Evolutionary conservation across 805 yeast species (phyloP).

Genomic region (Pichia sporocuriosa): DNA sequence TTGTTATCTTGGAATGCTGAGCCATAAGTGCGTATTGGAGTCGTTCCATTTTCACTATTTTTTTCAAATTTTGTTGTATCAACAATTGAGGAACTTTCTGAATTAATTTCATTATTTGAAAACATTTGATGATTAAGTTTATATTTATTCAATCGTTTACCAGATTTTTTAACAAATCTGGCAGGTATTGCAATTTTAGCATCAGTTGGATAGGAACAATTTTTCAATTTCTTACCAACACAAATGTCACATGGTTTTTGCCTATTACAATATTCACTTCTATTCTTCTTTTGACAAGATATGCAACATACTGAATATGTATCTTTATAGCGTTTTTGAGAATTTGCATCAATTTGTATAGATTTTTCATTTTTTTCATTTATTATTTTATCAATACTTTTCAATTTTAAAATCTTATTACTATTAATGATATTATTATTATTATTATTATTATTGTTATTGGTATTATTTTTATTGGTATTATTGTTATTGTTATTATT

Average conservation of each 20-base stretch:
- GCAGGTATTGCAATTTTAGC: slow-evolving; percentile 9
- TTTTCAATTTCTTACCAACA: slow-evolving; percentile 6
- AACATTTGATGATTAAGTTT: neutral
- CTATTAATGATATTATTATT: too few relatives aligned
- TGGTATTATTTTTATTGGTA: too few relatives aligned
- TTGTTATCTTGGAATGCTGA: too few relatives aligned
- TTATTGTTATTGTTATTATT: too few relatives aligned
- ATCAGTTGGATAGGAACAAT: slow-evolving; percentile 11
- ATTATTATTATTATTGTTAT: too few relatives aligned
- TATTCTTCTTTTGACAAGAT: slow-evolving; percentile 8
- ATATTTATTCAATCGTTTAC: neutral
- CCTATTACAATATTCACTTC: slow-evolving; percentile 10
- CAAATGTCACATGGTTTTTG: slow-evolving; percentile 14
- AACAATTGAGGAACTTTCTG: too few relatives aligned
- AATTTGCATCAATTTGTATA: neutral
- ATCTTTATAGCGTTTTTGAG: slow-evolving; percentile 7
- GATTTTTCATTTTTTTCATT: neutral
- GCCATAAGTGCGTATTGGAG: too few relatives aligned
- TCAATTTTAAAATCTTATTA: too few relatives aligned
- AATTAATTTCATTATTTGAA: neutral
- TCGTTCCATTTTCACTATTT: too few relatives aligned
- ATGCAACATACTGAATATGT: slow-evolving; percentile 10
- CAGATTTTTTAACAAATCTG: neutral
- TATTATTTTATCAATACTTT: neutral
- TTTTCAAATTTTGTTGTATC: too few relatives aligned